Conservation (phyloP, 352 stramenopile genomes). For the Phytophthora fragariae region DNA sequence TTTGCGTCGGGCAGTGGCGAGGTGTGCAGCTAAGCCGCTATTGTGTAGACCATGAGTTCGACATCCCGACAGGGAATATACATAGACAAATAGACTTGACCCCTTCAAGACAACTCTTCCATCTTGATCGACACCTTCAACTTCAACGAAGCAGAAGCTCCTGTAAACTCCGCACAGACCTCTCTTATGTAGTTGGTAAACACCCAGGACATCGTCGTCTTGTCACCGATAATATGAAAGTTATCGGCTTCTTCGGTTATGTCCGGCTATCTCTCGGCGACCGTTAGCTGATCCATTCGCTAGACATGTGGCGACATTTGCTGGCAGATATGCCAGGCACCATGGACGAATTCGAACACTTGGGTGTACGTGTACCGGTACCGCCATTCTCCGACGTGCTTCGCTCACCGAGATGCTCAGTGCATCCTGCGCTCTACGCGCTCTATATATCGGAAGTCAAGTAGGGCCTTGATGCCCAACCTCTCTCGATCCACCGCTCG, state of each 20-base stretch:
- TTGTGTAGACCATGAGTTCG: constrained; percentile 14
- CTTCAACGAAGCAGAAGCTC: not conserved
- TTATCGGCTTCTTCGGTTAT: not conserved
- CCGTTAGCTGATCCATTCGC: constrained; percentile 6
- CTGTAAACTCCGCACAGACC: not conserved
- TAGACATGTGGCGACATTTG: not conserved
- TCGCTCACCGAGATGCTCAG: constrained; percentile 6
- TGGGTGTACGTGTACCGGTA: not conserved
- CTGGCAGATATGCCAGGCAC: not conserved
- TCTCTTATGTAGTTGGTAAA: not conserved
- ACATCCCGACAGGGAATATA: constrained; percentile 10
- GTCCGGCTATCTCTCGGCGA: constrained; percentile 4
- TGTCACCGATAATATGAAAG: not conserved
- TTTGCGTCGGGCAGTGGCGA: constrained; percentile 43
- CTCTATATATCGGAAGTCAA: constrained; percentile 9
- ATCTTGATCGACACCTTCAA: not conserved
- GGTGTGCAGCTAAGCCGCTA: constrained; percentile 25
- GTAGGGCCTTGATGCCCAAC: not conserved
- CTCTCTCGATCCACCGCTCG: constrained; percentile 7
- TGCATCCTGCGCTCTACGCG: not conserved
- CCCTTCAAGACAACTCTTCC: not conserved
- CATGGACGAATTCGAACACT: constrained; percentile 16
- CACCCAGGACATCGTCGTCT: not conserved
- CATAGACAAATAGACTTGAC: constrained; percentile 9
- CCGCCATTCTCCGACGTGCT: not conserved